Evolutionary conservation across 768 basidiomycete species (phyloP).

Genomic region (Leccinum longicurvipes): DNA sequence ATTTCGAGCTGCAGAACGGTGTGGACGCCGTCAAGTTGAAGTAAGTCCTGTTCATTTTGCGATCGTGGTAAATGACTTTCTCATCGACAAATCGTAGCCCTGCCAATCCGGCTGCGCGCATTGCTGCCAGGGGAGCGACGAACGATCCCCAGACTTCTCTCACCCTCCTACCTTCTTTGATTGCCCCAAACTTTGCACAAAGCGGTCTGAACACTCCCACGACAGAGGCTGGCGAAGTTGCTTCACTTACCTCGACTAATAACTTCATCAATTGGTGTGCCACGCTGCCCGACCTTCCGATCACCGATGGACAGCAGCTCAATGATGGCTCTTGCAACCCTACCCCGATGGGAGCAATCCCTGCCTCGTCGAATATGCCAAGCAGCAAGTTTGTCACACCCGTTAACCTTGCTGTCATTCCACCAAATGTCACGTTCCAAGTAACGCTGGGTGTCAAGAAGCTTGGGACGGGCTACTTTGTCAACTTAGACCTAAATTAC

Average conservation of each 20-base stretch:
- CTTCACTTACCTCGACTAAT: constrained; percentile 61
- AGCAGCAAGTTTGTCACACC: constrained; percentile 51
- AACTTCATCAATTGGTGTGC: constrained; percentile 74
- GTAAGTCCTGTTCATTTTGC: constrained; percentile 37
- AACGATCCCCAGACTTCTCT: constrained; percentile 24
- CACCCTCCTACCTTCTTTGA: constrained; percentile 45
- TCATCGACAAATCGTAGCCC: constrained; percentile 35
- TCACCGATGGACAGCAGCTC: constrained; percentile 59
- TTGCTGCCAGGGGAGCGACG: constrained; percentile 36
- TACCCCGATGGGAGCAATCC: constrained; percentile 60
- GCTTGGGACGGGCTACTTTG: constrained; percentile 54
- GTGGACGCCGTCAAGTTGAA: constrained; percentile 41
- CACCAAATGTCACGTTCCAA: constrained; percentile 50
- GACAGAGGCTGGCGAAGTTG: constrained; percentile 43
- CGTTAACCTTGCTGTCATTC: constrained; percentile 39
- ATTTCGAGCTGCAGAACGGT: constrained; percentile 37
- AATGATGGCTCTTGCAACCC: constrained; percentile 56
- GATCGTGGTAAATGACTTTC: constrained; percentile 52
- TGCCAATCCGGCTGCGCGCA: constrained; percentile 46
- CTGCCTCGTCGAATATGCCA: constrained; percentile 48
- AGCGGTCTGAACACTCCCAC: constrained; percentile 39
- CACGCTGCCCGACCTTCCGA: constrained; percentile 43
- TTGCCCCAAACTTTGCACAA: constrained; percentile 52
- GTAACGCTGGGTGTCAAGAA: constrained; percentile 46
- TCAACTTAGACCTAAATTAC: constrained; percentile 52